These are phyloP conservation scores for Ogataea angusta DNA, from an alignment of 805 yeast species.

Conservation along the genomic window DNA sequence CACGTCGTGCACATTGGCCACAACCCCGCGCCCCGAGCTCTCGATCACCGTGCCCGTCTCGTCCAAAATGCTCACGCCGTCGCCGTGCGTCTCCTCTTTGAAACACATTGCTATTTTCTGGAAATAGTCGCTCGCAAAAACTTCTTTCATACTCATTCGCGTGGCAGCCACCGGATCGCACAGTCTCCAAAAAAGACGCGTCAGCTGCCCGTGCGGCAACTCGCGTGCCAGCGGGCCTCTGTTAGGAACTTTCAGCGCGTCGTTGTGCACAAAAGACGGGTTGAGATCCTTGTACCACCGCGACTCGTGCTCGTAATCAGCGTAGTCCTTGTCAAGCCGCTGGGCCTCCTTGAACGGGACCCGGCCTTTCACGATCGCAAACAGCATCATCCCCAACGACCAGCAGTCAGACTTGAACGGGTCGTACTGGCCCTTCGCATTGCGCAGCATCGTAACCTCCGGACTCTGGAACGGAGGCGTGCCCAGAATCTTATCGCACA, in stretches of 20 bases:
- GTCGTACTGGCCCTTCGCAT: conserved; percentile 34
- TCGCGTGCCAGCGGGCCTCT: conserved; percentile 32
- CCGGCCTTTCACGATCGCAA: conserved; percentile 53
- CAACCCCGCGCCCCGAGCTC: neutral
- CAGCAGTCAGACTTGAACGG: conserved; percentile 70
- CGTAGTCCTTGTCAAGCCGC: conserved; percentile 44
- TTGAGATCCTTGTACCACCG: conserved; percentile 38
- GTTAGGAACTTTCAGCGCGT: conserved; percentile 52
- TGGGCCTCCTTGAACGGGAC: conserved; percentile 59
- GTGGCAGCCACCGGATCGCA: conserved; percentile 58
- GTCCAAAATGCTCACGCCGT: conserved; percentile 26
- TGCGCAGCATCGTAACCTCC: conserved; percentile 50
- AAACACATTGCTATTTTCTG: conserved; percentile 55
- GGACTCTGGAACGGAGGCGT: conserved; percentile 83
- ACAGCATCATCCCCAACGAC: conserved; percentile 68
- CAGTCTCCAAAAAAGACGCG: conserved; percentile 55
- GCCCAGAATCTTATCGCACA: conserved; percentile 53
- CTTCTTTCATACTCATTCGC: conserved; percentile 51
- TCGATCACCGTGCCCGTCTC: conserved; percentile 11
- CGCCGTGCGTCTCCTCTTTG: conserved; percentile 38
- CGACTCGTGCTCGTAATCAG: conserved; percentile 48
- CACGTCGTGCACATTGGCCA: neutral
- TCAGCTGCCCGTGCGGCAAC: conserved; percentile 19
- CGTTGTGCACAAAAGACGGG: conserved; percentile 45
- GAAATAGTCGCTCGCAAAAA: conserved; percentile 67